Base-by-base conservation (phyloP, 1,139 yeast genomes). In the Suhomyces terraborum region DNA sequence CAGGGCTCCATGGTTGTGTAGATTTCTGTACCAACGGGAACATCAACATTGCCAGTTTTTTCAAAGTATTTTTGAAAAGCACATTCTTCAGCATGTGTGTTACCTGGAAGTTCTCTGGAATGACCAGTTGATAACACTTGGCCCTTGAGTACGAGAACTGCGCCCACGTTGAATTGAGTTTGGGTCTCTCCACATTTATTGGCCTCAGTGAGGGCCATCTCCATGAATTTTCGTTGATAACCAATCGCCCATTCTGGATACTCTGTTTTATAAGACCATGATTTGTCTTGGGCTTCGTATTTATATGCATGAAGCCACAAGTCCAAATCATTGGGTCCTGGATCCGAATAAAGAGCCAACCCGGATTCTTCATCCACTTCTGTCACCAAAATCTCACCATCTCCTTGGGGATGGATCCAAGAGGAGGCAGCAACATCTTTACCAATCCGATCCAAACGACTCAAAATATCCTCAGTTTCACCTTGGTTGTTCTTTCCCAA, bases 1-100 rank as follows among this genome's bases (percentile, higher is more conserved):
- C 99, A 94, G 0, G 99, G 99, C 56, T 94, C 99, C 98, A 94
- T 94, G 0, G 98, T 88, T 0, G 98, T 93, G 61, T 88, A 94
- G 9, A 93, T 65, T 32, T 85, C 88, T 0, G 95, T 80, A 0
- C 96, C 96, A 13, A 56, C 59, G 0, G 98, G 97, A 1, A 88
- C 72, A 4, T 67, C 69, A 4, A 59, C 50, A 1, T 55, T 51
- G 3, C 78, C 77, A 1, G 60, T 52, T 22, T 58, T 46, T 3
- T 54, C 45, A 42, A 73, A 80, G 52, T 83, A 85, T 60, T 94
- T 94, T 33, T 83, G 86, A 43, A 94, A 62, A 0, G 97, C 97
- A 67, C 95, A 85, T 58, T 94, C 97, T 57, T 94, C 99, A 2
- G 98, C 98, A 61, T 94, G 99, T 0, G 99, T 94, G 59, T 94